A percentile compares a stretch with the other conserved stretches of the same genome.
phyloP scores from a whole-genome alignment of 164 flowering plant genomes.

The Annona cherimola region DNA sequence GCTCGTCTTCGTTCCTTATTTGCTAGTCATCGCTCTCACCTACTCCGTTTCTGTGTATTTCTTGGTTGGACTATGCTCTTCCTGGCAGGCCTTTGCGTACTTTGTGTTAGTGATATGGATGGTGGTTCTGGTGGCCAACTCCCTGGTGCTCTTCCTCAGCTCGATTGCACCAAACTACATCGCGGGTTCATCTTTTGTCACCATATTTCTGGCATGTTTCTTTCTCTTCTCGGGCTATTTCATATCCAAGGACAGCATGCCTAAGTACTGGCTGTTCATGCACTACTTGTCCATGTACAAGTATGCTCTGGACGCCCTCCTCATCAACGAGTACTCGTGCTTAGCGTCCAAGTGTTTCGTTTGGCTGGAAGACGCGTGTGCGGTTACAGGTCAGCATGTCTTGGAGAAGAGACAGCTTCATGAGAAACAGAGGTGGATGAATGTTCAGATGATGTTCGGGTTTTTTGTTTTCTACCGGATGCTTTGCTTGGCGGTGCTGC shows the following conservation, averaged over 20 bases:
- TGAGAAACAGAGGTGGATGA: slow-evolving; percentile 68
- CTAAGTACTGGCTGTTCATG: slow-evolving; percentile 88
- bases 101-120: slow-evolving; percentile 84
- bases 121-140: slow-evolving; percentile 80
- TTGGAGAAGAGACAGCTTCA: slow-evolving; percentile 67
- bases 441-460: slow-evolving; percentile 66
- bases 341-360: slow-evolving; percentile 54
- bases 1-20: slow-evolving; percentile 79
- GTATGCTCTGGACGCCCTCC: slow-evolving; percentile 76
- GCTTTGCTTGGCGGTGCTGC: slow-evolving; percentile 66
- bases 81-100: slow-evolving; percentile 72
- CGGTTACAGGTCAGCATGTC: slow-evolving; percentile 69
- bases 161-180: slow-evolving; percentile 86
- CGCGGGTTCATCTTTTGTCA: slow-evolving; percentile 76
- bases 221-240: slow-evolving; percentile 98
- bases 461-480: slow-evolving; percentile 78
- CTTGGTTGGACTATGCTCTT: slow-evolving; percentile 76
- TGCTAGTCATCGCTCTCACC: slow-evolving; percentile 56
- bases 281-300: slow-evolving; percentile 88
- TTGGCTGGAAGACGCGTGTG: slow-evolving; percentile 65
- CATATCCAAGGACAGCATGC: slow-evolving; percentile 67
- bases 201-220: slow-evolving; percentile 61
- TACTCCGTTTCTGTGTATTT: slow-evolving; percentile 77
- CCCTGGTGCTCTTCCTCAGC: slow-evolving; percentile 84
- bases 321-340: slow-evolving; percentile 90